Evolutionary conservation across 1,284 basidiomycete species (phyloP).

Genomic region (Entoloma clypeatum): DNA sequence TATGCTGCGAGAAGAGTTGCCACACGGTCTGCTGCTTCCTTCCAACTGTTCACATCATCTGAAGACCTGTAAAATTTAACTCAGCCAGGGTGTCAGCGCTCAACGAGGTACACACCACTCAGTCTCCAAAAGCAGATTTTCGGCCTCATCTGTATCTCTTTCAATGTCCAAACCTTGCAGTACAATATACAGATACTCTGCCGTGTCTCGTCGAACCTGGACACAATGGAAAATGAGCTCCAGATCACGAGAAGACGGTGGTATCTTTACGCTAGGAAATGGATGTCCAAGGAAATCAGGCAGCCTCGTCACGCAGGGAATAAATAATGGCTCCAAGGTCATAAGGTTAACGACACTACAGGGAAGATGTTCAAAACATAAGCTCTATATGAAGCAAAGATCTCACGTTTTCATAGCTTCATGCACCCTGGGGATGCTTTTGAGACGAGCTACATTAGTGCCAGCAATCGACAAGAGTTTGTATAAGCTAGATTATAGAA

Average conservation of each 20-base stretch:
- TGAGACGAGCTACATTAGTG: slow-evolving; percentile 61
- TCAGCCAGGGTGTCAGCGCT: not conserved
- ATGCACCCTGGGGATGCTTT: slow-evolving; percentile 74
- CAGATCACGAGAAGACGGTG: slow-evolving; percentile 11
- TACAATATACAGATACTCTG: slow-evolving; percentile 76
- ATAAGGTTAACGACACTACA: slow-evolving; percentile 63
- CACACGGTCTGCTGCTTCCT: slow-evolving; percentile 29
- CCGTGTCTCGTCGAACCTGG: slow-evolving; percentile 74
- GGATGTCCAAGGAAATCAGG: slow-evolving; percentile 66
- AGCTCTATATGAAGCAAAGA: slow-evolving; percentile 17
- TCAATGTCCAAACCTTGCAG: slow-evolving; percentile 67
- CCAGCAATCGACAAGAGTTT: slow-evolving; percentile 52
- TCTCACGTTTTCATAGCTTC: slow-evolving; percentile 77
- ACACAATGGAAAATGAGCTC: slow-evolving; percentile 5
- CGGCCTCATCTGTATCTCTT: slow-evolving; percentile 63
- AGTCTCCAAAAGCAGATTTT: slow-evolving; percentile 77
- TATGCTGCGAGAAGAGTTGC: slow-evolving; percentile 23
- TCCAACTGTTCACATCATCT: slow-evolving; percentile 29
- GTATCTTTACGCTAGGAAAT: slow-evolving; percentile 66
- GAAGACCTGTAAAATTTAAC: slow-evolving; percentile 35
- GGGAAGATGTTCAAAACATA: slow-evolving; percentile 11
- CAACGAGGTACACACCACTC: slow-evolving; percentile 58
- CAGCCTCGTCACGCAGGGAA: slow-evolving; percentile 46
- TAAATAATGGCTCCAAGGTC: slow-evolving; percentile 43
- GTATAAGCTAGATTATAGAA: slow-evolving; percentile 32